Conservation (phyloP, 1,284 basidiomycete genomes). For the Boletellus sp. region DNA sequence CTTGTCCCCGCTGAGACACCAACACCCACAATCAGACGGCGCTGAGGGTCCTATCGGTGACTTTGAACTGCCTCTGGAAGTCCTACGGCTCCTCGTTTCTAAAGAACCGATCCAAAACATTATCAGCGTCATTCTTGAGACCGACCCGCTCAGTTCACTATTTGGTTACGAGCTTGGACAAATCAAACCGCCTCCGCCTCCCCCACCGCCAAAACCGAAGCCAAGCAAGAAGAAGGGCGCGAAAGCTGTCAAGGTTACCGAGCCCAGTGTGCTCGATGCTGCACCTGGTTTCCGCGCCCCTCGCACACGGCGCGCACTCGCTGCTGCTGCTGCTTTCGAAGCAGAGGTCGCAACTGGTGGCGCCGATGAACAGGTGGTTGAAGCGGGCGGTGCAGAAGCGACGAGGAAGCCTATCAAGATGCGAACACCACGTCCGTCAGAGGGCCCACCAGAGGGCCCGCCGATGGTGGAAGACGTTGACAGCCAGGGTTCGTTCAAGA, state of each 20-base stretch:
- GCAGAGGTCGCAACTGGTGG: slow-evolving; percentile 32
- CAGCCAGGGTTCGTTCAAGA: slow-evolving; percentile 68
- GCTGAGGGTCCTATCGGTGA: slow-evolving; percentile 45
- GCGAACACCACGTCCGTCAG: slow-evolving; percentile 33
- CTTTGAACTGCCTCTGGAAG: slow-evolving; percentile 62
- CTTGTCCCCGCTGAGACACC: slow-evolving; percentile 39
- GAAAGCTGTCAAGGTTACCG: slow-evolving; percentile 29
- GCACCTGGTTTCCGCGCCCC: slow-evolving; percentile 46
- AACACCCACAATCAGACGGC: slow-evolving; percentile 11
- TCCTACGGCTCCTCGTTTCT: slow-evolving; percentile 54
- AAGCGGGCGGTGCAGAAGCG: slow-evolving; percentile 11
- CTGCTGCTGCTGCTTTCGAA: slow-evolving; percentile 43
- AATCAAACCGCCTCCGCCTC: slow-evolving; percentile 53
- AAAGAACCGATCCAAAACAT: slow-evolving; percentile 48
- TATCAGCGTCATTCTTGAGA: slow-evolving; percentile 49
- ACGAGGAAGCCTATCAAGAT: slow-evolving; percentile 17
- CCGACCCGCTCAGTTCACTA: slow-evolving; percentile 62
- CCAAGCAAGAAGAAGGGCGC: slow-evolving; percentile 34
- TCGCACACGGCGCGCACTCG: slow-evolving; percentile 41
- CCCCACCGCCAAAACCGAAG: slow-evolving; percentile 39
- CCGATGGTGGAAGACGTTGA: slow-evolving; percentile 65
- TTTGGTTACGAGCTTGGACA: slow-evolving; percentile 65
- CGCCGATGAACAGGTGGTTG: slow-evolving; percentile 4
- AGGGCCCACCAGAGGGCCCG: slow-evolving; percentile 40
- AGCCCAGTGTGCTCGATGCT: slow-evolving; percentile 26